These are phyloP conservation scores for Pelagophyceae sp. DNA, from an alignment of 352 stramenopile genomes.

Conservation along the genomic window DNA sequence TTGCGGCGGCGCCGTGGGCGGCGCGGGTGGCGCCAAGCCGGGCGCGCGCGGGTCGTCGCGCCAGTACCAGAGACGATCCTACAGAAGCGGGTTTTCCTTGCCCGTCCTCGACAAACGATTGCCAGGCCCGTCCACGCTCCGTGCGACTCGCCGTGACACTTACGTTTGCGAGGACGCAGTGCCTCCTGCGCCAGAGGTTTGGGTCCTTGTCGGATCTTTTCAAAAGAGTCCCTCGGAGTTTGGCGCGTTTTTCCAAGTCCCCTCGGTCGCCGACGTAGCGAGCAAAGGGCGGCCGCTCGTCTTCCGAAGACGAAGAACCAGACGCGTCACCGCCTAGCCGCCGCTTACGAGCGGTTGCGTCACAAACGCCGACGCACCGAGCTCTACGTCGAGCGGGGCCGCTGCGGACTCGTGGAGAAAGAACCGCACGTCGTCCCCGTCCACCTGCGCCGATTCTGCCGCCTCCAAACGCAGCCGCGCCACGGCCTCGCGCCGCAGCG, in stretches of 20 bases:
- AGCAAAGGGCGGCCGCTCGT: not conserved
- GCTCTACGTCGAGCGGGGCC: not conserved
- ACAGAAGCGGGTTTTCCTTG: no score
- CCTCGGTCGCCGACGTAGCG: conserved; percentile 3
- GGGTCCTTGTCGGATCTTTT: conserved; percentile 1
- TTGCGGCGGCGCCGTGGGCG: not conserved
- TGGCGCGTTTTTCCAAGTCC: not conserved
- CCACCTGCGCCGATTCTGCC: not conserved
- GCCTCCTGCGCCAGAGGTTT: conserved; percentile 8
- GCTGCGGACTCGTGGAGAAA: not conserved
- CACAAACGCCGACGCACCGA: no score
- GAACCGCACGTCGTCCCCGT: not conserved
- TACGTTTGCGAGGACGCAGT: not conserved
- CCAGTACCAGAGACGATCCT: conserved; percentile 12
- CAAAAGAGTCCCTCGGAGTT: not conserved
- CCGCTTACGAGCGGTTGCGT: no score
- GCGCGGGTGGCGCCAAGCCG: no score
- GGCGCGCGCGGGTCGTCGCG: not conserved
- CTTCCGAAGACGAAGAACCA: not conserved
- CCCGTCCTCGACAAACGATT: no score
- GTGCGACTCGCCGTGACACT: not conserved
- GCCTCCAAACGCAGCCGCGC: not conserved
- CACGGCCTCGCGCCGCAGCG: not conserved
- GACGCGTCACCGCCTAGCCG: conserved; percentile 1
- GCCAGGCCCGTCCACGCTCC: no score